A percentile compares a stretch with the other conserved stretches of the same genome.
These are phyloP conservation scores for Fusarium chaquense DNA, from an alignment of 2,329 filamentous ascomycete species.

Conservation along the genomic window DNA sequence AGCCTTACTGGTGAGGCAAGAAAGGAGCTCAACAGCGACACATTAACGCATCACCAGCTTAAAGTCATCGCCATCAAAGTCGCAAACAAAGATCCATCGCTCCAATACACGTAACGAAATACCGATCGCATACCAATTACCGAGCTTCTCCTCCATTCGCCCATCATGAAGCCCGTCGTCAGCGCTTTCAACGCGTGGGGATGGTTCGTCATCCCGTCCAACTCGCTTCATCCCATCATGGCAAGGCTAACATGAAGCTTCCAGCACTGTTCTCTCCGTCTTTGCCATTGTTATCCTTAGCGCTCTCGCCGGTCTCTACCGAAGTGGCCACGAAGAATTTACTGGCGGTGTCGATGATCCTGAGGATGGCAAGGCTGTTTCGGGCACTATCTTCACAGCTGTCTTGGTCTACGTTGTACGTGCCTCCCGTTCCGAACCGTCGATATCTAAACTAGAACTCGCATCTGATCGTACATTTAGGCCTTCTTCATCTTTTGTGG, in stretches of 20 bases:
- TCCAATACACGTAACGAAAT: slow-evolving; percentile 4
- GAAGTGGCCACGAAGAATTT: slow-evolving; percentile 83
- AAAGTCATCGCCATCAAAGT: slow-evolving; percentile 39
- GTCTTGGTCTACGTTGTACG: slow-evolving; percentile 90
- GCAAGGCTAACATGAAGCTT: slow-evolving; percentile 43
- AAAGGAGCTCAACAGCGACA: slow-evolving; percentile 39
- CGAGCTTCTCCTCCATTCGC: slow-evolving; percentile 5
- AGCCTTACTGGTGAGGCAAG: slow-evolving; percentile 49
- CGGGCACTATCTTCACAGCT: slow-evolving; percentile 86
- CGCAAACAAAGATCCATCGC: slow-evolving; percentile 23
- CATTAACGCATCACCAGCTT: slow-evolving; percentile 42
- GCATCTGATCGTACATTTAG: slow-evolving; percentile 58
- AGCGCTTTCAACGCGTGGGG: slow-evolving; percentile 93
- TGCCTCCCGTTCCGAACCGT: slow-evolving; percentile 41
- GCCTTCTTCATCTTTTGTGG: slow-evolving; percentile 92
- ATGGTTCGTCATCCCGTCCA: slow-evolving; percentile 72
- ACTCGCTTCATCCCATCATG: slow-evolving; percentile 24
- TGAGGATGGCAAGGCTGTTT: slow-evolving; percentile 80
- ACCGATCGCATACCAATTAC: neutral
- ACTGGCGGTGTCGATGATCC: slow-evolving; percentile 80
- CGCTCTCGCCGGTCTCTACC: slow-evolving; percentile 77
- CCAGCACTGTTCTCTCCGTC: slow-evolving; percentile 77
- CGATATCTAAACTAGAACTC: neutral
- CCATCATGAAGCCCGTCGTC: slow-evolving; percentile 93
- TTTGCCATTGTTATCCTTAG: slow-evolving; percentile 75